These are phyloP conservation scores for Mucor lusitanicus DNA, from an alignment of 371 early-diverging fungal genomes.

Conservation along the genomic window DNA sequence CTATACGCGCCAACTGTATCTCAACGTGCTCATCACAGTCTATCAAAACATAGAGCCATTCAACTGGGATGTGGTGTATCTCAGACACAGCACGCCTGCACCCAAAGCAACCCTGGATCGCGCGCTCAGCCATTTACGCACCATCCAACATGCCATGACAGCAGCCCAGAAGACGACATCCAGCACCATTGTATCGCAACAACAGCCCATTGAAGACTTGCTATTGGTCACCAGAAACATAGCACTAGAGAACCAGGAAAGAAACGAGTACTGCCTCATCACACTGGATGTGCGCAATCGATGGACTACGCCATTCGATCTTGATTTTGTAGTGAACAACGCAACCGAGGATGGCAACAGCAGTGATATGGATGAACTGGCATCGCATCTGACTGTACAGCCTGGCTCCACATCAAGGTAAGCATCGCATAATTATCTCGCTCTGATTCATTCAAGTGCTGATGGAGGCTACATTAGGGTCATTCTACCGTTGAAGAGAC, in stretches of 20 bases:
- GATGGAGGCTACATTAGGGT: slow-evolving; percentile 43
- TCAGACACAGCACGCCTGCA: slow-evolving; percentile 41
- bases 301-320: slow-evolving; percentile 70
- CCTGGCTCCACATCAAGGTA: slow-evolving; percentile 45
- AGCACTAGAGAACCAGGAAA: slow-evolving; percentile 18
- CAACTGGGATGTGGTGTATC: slow-evolving; percentile 69
- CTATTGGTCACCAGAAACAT: slow-evolving; percentile 7
- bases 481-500: slow-evolving; percentile 67
- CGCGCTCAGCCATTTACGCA: slow-evolving; percentile 13
- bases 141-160: not conserved
- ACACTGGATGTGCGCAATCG: slow-evolving; percentile 81
- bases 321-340: slow-evolving; percentile 58
- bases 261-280: slow-evolving; percentile 70
- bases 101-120: slow-evolving; percentile 14
- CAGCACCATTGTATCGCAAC: not conserved
- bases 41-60: slow-evolving; percentile 63
- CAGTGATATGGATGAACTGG: not conserved
- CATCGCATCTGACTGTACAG: slow-evolving; percentile 33
- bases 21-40: slow-evolving; percentile 75
- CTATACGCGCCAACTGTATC: slow-evolving; percentile 69
- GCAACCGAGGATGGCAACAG: slow-evolving; percentile 3
- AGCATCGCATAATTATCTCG: not conserved
- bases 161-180: not conserved
- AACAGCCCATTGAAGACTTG: slow-evolving; percentile 15
- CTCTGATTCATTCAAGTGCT: not conserved